These are phyloP conservation scores for Candida montana DNA, from an alignment of 805 yeast genomes.

Conservation along the genomic window DNA sequence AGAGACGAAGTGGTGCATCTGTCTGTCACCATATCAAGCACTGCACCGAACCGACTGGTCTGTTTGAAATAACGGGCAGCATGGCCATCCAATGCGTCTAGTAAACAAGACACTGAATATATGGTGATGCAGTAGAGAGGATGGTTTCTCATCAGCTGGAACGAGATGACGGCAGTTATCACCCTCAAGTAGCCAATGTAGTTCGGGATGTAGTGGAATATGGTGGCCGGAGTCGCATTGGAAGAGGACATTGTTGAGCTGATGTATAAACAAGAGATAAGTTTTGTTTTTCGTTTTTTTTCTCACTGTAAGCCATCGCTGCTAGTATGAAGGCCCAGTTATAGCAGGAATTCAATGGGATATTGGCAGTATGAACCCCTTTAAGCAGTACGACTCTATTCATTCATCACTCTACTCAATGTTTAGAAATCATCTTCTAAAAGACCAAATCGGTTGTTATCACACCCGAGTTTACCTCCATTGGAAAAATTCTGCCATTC, in stretches of 20 bases:
- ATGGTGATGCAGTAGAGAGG: slow-evolving; percentile 73
- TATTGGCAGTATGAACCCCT: no score
- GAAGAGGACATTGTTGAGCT: slow-evolving; percentile 9
- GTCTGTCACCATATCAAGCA: slow-evolving; percentile 97
- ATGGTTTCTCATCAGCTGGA: slow-evolving; percentile 75
- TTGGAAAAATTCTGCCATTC: background rate
- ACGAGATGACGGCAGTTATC: slow-evolving; percentile 72
- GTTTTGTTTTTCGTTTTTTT: background rate
- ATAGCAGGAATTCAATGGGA: no score
- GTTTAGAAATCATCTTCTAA: no score
- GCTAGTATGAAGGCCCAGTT: no score
- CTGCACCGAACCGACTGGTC: slow-evolving; percentile 91
- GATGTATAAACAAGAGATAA: background rate
- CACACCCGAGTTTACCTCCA: no score
- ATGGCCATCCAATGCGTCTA: slow-evolving; percentile 95
- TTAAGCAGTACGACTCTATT: no score
- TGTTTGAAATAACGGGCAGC: slow-evolving; percentile 90
- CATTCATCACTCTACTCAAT: no score
- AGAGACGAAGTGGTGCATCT: slow-evolving; percentile 95
- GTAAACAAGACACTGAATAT: slow-evolving; percentile 81
- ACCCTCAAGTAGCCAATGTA: slow-evolving; percentile 87
- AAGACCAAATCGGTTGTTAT: no score
- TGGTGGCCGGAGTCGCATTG: slow-evolving; percentile 40
- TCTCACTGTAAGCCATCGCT: background rate
- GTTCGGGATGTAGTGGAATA: slow-evolving; percentile 83